Evolutionary conservation across 192 early-diverging fungal species (phyloP), one percentile per base, ranked within the genome.

Genomic region (Linderina pennispora): DNA sequence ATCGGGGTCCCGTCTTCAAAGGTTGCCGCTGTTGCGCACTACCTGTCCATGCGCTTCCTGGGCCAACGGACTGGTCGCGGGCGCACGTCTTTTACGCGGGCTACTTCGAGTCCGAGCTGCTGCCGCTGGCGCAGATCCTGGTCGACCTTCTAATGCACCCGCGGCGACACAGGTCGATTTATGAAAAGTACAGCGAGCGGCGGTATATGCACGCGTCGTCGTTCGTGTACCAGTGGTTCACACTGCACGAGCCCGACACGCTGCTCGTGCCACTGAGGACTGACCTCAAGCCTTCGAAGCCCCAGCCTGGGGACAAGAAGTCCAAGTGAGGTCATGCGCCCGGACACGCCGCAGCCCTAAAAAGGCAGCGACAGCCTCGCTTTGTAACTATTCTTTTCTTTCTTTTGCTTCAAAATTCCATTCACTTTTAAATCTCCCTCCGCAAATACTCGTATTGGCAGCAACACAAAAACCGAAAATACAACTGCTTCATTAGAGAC

Each of bases 51-150:
- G 38, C 43, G 50, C 3, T 52, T 82, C 21, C 50, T 80, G 1
- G 49, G 45, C 37, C 52, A 70, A 31, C 62, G 59, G 40, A 36
- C 15, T 80, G 78, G 78, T 49, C 80, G 23, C 55, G 43, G 1
- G 77, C 78, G 25, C 77, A 88, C 21, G 66, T 56, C 9, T 70
- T 76, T 44, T 83, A 80, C 52, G 76, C 86, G 21, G 87, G 86
- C 3, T 92, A 89, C 71, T 59, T 69, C 26, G 82, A 84, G 48
- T 51, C 51, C 13, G 76, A 78, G 50, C 50, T 92, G 13, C 14
- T 62, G 13, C 55, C 55, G 8, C 42, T 45, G 0, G 67, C 59
- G 9, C 42, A 58, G 4, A 49, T 82, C 8, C 74, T 87, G 38
- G 10, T 87, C 5, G 62, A 78, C 40, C 74, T 62, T 50, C 40